Base-by-base conservation (phyloP, 2,329 filamentous ascomycete genomes). In the Bipolaris zeicola region DNA sequence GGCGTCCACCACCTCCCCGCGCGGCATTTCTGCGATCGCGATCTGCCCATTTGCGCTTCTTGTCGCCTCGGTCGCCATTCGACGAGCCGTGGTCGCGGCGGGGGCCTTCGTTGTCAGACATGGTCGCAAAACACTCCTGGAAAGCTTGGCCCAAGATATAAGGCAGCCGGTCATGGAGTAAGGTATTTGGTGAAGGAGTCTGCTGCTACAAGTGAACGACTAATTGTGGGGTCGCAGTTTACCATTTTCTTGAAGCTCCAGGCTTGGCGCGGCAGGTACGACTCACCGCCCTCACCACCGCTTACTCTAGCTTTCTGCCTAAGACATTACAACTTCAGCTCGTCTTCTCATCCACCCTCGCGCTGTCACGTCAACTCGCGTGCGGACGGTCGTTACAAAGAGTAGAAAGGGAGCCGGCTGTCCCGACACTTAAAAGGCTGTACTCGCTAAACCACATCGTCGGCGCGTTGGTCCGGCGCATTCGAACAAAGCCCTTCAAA, bases 31-130 rank as follows among this genome's bases (percentile, higher is more conserved):
- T 56, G 55, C 67, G 62, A 52, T 65, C 64, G 51, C 64, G 64
- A 53, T 67, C 65, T 38, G 60, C 61, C 62, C 66, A 69, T 60
- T 72, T 73, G 60, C 71, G 69, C 68, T 73, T 73, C 60, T 63
- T 64, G 61, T 72, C 67, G 64, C 57, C 69, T 50, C 60, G 60
- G 63, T 72, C 65, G 66, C 58, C 55, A 60, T 61, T 55, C 48
- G 61, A 55, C 55, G 62, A 56, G 43, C 58, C 49, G 55, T 60
- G 58, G 68, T 63, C 69, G 64, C 61, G 49, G 57, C 58, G 64
- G 16, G 65, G 39, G 28, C 43, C 47, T 41, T 56, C 50, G 38
- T 66, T 50, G 50, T 67, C 58, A 56, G 67, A 64, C 70, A 72
- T 73, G 61, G 66, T 50, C 57, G 62, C 47, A 50, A 52, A 28